A percentile compares a stretch with the other conserved stretches of the same genome.
phyloP scores from a whole-genome alignment of 164 flowering plant genomes.

The Vitis riparia region DNA sequence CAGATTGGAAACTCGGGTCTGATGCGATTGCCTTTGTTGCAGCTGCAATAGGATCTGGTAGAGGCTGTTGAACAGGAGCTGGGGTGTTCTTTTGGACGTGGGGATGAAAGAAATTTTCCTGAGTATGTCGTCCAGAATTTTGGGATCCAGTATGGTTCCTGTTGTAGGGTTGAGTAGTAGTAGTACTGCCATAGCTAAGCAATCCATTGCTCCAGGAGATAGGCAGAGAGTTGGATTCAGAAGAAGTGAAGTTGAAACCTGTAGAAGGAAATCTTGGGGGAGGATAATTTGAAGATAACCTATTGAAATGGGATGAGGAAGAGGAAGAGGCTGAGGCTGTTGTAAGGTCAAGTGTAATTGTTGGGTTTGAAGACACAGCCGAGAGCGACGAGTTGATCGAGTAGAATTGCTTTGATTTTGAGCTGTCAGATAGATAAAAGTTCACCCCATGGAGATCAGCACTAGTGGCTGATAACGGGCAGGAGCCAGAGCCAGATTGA shows the following conservation, averaged over 20 bases:
- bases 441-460: constrained; percentile 53
- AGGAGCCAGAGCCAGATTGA: constrained; percentile 3
- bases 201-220: constrained; percentile 41
- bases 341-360: constrained; percentile 94
- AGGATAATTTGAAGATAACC: constrained; percentile 14
- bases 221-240: constrained; percentile 38
- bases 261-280: constrained; percentile 42
- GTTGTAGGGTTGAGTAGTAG: constrained; percentile 26
- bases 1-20: constrained; percentile 83
- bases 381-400: constrained; percentile 54
- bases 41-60: constrained; percentile 54
- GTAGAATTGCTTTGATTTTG: constrained; percentile 56
- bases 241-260: constrained; percentile 60
- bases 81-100: constrained; percentile 36
- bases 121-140: constrained; percentile 27
- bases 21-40: constrained; percentile 85
- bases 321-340: constrained; percentile 36
- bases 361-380: constrained; percentile 59
- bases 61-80: constrained; percentile 13
- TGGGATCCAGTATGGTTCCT: constrained; percentile 31
- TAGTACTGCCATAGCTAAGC: constrained; percentile 25
- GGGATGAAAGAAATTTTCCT: constrained; percentile 49
- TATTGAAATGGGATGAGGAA: constrained; percentile 40
- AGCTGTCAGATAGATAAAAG: constrained; percentile 51
- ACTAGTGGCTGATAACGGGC: constrained; percentile 13